Evolutionary conservation across 2,329 filamentous ascomycete species (phyloP).

Genomic region (Pyrenochaeta sp.): DNA sequence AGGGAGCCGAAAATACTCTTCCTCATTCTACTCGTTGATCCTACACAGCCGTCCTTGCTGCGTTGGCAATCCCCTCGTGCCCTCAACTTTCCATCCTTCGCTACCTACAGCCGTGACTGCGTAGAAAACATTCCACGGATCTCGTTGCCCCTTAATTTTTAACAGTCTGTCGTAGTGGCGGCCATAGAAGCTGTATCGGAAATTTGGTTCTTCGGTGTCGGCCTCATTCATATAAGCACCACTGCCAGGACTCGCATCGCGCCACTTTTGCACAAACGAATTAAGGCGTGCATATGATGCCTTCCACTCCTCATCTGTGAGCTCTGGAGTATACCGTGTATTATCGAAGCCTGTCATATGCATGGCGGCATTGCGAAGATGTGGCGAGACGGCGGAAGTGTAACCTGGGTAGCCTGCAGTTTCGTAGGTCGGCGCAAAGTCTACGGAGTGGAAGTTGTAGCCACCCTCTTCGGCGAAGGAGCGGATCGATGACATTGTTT

Average conservation of each 20-base stretch:
- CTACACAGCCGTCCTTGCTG: constrained; percentile 39
- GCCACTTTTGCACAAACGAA: constrained; percentile 31
- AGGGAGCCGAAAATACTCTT: too few species aligned
- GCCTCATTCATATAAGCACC: constrained; percentile 50
- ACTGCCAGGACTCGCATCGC: constrained; percentile 30
- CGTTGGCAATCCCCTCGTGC: constrained; percentile 31
- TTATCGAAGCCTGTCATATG: constrained; percentile 39
- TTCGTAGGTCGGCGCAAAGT: constrained; percentile 31
- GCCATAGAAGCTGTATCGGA: constrained; percentile 37
- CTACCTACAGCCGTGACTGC: constrained; percentile 35
- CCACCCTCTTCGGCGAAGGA: constrained; percentile 36
- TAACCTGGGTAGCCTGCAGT: constrained; percentile 35
- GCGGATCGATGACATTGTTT: constrained; percentile 30
- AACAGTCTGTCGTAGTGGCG: constrained; percentile 32
- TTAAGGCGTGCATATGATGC: constrained; percentile 30
- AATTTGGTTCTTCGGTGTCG: constrained; percentile 36
- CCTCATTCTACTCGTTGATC: constrained; percentile 1
- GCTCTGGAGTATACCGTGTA: constrained; percentile 24
- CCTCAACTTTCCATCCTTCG: constrained; percentile 35
- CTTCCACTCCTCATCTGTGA: constrained; percentile 28
- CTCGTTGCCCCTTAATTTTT: constrained; percentile 28
- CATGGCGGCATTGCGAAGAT: constrained; percentile 33
- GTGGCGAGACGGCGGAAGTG: constrained; percentile 29
- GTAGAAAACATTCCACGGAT: constrained; percentile 42
- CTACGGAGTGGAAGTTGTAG: constrained; percentile 39